A percentile compares a stretch with the other conserved stretches of the same genome.
phyloP scores from a whole-genome alignment of 2,329 filamentous ascomycete genomes.

The Penicillium sp. region DNA sequence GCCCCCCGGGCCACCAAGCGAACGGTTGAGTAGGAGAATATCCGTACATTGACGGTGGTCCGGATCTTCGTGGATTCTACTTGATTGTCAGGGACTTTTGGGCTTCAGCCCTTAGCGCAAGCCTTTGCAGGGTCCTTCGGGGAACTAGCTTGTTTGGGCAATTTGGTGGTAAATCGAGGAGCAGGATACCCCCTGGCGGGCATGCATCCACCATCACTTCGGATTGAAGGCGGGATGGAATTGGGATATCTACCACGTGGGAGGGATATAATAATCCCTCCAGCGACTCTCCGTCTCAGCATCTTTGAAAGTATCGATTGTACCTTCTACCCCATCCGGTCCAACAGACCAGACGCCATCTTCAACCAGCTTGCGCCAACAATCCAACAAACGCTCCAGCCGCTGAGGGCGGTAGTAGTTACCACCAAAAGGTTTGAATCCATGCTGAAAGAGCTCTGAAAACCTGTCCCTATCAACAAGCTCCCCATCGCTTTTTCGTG shows the following conservation, averaged over 20 bases:
- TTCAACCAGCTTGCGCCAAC: slow-evolving; percentile 28
- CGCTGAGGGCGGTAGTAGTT: slow-evolving; percentile 26
- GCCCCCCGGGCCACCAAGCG: too few relatives aligned
- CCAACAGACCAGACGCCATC: slow-evolving; percentile 29
- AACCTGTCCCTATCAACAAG: slow-evolving; percentile 15
- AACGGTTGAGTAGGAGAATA: too few relatives aligned
- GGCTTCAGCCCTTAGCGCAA: too few relatives aligned
- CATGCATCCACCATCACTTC: neutral
- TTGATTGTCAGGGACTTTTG: too few relatives aligned
- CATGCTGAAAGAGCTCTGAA: slow-evolving; percentile 35
- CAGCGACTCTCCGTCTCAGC: slow-evolving; percentile 18
- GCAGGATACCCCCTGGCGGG: too few relatives aligned
- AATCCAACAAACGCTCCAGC: slow-evolving; percentile 27
- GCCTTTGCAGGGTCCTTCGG: too few relatives aligned
- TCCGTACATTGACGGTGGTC: too few relatives aligned
- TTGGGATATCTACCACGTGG: slow-evolving; percentile 13
- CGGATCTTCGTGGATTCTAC: too few relatives aligned
- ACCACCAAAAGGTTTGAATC: slow-evolving; percentile 33
- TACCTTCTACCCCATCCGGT: slow-evolving; percentile 26
- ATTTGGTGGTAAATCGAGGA: too few relatives aligned
- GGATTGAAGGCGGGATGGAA: slow-evolving; percentile 3
- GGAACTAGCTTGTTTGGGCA: too few relatives aligned
- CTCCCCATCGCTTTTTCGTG: slow-evolving; percentile 28
- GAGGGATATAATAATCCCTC: slow-evolving; percentile 16
- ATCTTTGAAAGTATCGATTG: slow-evolving; percentile 31